Evolutionary conservation across 257 asterid species (phyloP).

Genomic region (Cinchona pubescens): DNA sequence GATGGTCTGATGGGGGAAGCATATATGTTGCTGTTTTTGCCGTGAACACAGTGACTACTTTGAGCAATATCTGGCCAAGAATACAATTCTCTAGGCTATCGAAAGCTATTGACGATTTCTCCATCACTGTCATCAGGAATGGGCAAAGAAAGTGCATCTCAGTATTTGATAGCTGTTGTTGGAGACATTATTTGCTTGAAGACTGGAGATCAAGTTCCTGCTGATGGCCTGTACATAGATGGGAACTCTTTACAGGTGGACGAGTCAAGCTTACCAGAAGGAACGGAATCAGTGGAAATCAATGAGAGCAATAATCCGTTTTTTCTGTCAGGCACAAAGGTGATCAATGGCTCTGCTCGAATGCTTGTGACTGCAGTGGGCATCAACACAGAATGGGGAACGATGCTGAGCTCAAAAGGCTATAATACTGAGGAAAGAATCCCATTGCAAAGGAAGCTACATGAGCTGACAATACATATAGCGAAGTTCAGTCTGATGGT

Average conservation of each 20-base stretch:
- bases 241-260: slow-evolving; percentile 47
- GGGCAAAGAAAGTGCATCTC: slow-evolving; percentile 37
- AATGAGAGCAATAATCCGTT: slow-evolving; percentile 34
- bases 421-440: slow-evolving; percentile 39
- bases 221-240: slow-evolving; percentile 51
- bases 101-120: slow-evolving; percentile 34
- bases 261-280: slow-evolving; percentile 49
- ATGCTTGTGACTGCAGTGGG: slow-evolving; percentile 61
- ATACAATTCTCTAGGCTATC: slow-evolving; percentile 51
- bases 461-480: slow-evolving; percentile 38
- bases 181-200: slow-evolving; percentile 51
- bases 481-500: slow-evolving; percentile 44
- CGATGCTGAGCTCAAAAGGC: slow-evolving; percentile 42
- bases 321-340: slow-evolving; percentile 51
- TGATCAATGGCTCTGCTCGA: slow-evolving; percentile 44
- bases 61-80: slow-evolving; percentile 51
- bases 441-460: slow-evolving; percentile 48
- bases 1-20: slow-evolving; percentile 72
- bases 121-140: slow-evolving; percentile 40
- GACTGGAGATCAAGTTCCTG: slow-evolving; percentile 60
- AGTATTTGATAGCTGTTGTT: slow-evolving; percentile 42
- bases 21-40: slow-evolving; percentile 48
- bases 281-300: slow-evolving; percentile 34
- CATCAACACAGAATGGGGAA: slow-evolving; percentile 52
- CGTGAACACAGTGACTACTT: slow-evolving; percentile 49